A percentile compares a stretch with the other conserved stretches of the same genome.
Evolutionary conservation across 306 rosid genomes (phyloP).

Genomic region (Quercus variabilis): DNA sequence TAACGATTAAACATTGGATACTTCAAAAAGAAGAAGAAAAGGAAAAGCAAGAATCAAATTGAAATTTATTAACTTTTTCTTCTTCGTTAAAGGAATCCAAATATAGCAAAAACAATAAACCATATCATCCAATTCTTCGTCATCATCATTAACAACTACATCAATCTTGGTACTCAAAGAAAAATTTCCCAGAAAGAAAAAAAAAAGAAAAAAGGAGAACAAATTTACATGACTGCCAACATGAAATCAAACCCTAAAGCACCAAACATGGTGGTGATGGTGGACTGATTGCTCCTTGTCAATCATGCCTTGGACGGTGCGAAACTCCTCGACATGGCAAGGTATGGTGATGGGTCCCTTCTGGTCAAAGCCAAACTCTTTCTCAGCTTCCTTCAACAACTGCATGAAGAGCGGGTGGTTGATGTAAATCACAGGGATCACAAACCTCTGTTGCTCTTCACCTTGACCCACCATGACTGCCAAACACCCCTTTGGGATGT

Average conservation of each 20-base stretch:
- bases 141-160: slow-evolving; percentile 23
- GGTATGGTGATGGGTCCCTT: slow-evolving; percentile 88
- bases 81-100: slow-evolving; percentile 11
- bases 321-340: slow-evolving; percentile 76
- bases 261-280: slow-evolving; percentile 50
- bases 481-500: slow-evolving; percentile 81
- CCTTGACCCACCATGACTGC: slow-evolving; percentile 75
- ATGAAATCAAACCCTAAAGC: slow-evolving; percentile 57
- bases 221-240: neutral
- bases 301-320: slow-evolving; percentile 63
- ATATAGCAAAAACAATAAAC: slow-evolving; percentile 3
- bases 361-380: slow-evolving; percentile 80
- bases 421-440: slow-evolving; percentile 77
- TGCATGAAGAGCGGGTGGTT: slow-evolving; percentile 82
- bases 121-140: slow-evolving; percentile 14
- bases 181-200: neutral
- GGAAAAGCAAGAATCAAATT: neutral
- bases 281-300: slow-evolving; percentile 41
- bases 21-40: too few relatives aligned
- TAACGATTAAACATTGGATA: neutral
- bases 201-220: neutral
- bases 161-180: slow-evolving; percentile 21
- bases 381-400: slow-evolving; percentile 75
- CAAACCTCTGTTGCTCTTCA: slow-evolving; percentile 67
- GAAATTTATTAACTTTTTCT: neutral